A percentile compares a stretch with the other conserved stretches of the same genome.
These are phyloP conservation scores for Globisporangium nodosum DNA, from an alignment of 352 stramenopile species.

Conservation along the genomic window DNA sequence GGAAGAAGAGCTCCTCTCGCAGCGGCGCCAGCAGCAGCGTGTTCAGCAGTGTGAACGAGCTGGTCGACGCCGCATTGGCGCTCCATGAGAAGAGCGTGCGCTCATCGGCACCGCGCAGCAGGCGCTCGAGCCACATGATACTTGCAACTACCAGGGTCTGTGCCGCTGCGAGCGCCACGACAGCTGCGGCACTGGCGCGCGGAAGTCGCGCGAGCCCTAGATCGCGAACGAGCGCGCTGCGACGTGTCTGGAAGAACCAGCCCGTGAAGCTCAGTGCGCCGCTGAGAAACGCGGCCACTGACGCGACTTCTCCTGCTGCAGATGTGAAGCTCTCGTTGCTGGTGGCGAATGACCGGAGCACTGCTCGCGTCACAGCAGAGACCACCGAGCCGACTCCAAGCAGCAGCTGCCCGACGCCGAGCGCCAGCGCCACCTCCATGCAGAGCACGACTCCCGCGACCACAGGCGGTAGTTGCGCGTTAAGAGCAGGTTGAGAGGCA, in stretches of 20 bases:
- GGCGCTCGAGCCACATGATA: constrained; percentile 2
- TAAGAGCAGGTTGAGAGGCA: neutral
- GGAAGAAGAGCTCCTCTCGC: constrained; percentile 66
- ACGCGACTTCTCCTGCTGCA: constrained; percentile 1
- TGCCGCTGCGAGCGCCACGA: neutral
- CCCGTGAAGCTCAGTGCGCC: constrained; percentile 23
- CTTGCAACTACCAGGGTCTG: neutral
- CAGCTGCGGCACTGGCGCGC: neutral
- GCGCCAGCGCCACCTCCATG: constrained; percentile 33
- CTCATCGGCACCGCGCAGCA: constrained; percentile 10
- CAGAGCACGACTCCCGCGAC: constrained; percentile 27
- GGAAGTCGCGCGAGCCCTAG: constrained; percentile 1
- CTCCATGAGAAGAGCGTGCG: neutral
- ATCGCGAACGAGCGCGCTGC: neutral
- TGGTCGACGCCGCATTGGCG: constrained; percentile 9
- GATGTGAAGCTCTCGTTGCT: neutral
- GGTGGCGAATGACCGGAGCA: neutral
- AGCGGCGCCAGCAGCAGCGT: constrained; percentile 34
- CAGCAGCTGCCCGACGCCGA: constrained; percentile 28
- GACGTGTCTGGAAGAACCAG: constrained; percentile 27
- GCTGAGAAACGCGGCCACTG: constrained; percentile 19
- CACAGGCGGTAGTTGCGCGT: constrained; percentile 5
- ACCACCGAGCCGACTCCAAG: constrained; percentile 19
- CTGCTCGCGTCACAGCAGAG: constrained; percentile 10
- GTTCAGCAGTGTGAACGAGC: constrained; percentile 14